Base-by-base conservation (phyloP, 2,329 filamentous ascomycete genomes). In the Ramichloridium luteum region DNA sequence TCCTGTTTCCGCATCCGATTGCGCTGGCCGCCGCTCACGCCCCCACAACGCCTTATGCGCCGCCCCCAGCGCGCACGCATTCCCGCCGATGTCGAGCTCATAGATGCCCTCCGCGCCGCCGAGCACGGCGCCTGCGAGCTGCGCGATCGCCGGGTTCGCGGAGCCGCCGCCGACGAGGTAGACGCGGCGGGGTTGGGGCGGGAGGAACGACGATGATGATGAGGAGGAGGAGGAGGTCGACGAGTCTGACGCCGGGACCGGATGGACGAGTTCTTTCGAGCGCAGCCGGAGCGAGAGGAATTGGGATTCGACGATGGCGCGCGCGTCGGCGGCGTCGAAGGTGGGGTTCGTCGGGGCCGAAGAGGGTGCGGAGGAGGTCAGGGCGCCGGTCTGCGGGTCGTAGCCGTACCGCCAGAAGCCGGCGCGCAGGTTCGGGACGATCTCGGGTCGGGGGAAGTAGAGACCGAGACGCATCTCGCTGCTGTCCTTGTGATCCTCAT, bases 11-110 rank as follows among this genome's bases (percentile, higher is more conserved):
- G 96, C 90, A 60, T 96, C 96, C 3, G 70, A 82, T 68, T 50
- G 36, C 2, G 61, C 49, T 0, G 46, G 55, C 14, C 58, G 56
- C 28, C 81, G 64, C 64, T 90, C 84, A 34, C 84, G 65, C 1
- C 80, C 85, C 90, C 90, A 98, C 0, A 93, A 77, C 10, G 90
- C 88, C 62, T 96, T 96, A 61, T 96, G 94, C 15, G 88, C 88
- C 5, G 84, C 84, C 10, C 90, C 90, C 10, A 96, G 61, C 8
- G 88, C 90, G 59, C 90, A 98, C 3, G 90, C 88, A 60, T 93
- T 94, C 15, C 86, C 85, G 15, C 90, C 88, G 4, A 96, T 84
- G 52, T 96, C 86, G 10, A 98, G 73, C 58, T 80, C 81, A 61
- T 84, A 98, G 15, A 96, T 82, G 14, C 90, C 90, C 41, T 96